Conservation (phyloP, 129 eudicot species). For the Centrapalus pauciflorus region DNA sequence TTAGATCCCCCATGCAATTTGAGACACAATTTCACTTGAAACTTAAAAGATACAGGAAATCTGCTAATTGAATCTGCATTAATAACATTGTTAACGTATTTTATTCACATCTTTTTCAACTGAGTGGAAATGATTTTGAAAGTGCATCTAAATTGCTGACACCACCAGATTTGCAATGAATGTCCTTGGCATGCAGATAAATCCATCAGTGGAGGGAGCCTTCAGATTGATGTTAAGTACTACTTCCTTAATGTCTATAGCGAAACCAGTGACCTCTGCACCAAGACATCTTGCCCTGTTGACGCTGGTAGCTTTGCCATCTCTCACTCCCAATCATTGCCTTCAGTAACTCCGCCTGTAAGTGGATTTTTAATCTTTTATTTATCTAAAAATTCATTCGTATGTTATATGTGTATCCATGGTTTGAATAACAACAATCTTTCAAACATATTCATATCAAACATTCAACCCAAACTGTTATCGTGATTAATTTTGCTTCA, state of each 20-base stretch:
- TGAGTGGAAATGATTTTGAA: neutral
- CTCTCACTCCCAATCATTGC: constrained; percentile 78
- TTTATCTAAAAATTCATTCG: neutral
- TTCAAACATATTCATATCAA: neutral
- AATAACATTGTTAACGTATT: neutral
- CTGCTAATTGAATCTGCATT: neutral
- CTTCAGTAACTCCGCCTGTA: constrained; percentile 90
- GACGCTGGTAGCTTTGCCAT: constrained; percentile 63
- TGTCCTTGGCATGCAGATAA: constrained; percentile 44
- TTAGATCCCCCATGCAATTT: neutral
- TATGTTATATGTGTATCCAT: neutral
- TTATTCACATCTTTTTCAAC: neutral
- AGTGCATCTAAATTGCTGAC: neutral
- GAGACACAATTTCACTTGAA: neutral
- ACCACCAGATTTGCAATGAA: neutral
- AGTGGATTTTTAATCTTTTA: constrained; percentile 29
- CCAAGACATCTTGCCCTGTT: constrained; percentile 78
- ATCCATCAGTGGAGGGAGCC: constrained; percentile 60
- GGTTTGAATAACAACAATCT: neutral
- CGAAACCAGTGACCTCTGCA: constrained; percentile 68
- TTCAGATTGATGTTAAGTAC: constrained; percentile 63
- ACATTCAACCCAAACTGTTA: neutral
- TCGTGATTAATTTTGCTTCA: neutral
- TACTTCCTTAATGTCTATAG: constrained; percentile 44
- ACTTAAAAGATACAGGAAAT: neutral